A percentile compares a stretch with the other conserved stretches of the same genome.
Conservation (phyloP, 768 basidiomycete genomes). For the Trametes maxima region DNA sequence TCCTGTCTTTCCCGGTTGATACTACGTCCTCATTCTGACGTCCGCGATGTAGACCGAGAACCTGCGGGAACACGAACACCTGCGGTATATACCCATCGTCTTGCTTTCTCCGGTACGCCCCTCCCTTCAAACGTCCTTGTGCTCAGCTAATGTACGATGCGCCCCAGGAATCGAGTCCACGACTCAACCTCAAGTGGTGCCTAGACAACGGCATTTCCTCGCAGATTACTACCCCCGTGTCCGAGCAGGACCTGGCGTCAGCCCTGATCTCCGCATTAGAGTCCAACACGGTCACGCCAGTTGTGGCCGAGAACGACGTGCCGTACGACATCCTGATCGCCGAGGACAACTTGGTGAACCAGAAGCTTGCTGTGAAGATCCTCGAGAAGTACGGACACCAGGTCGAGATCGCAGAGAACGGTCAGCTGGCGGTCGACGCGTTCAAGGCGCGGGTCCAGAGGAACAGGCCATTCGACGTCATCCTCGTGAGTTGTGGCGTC, state of each 20-base stretch:
- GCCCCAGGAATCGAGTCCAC: constrained; percentile 53
- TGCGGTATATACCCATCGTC: constrained; percentile 96
- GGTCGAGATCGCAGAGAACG: constrained; percentile 98
- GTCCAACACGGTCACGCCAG: constrained; percentile 89
- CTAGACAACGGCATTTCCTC: constrained; percentile 95
- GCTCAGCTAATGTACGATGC: constrained; percentile 4
- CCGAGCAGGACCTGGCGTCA: constrained; percentile 84
- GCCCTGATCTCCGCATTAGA: constrained; percentile 94
- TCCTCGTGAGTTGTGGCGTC: constrained; percentile 62
- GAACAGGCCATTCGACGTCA: constrained; percentile 83
- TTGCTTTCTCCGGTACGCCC: constrained; percentile 69
- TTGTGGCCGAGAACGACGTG: constrained; percentile 82
- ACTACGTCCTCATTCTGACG: neutral
- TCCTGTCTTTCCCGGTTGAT: constrained; percentile 4
- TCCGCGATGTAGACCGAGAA: constrained; percentile 67
- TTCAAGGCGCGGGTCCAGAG: constrained; percentile 78
- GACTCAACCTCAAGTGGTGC: constrained; percentile 91
- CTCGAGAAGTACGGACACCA: constrained; percentile 94
- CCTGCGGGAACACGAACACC: constrained; percentile 88
- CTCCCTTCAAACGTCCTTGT: neutral
- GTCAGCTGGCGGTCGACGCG: constrained; percentile 88
- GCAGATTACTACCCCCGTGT: constrained; percentile 90
- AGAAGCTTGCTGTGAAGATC: constrained; percentile 95
- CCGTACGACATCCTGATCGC: constrained; percentile 93
- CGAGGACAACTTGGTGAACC: constrained; percentile 95